Evolutionary conservation across 2,329 filamentous ascomycete genomes (phyloP), one percentile per base, ranked within the genome.

Genomic region (Colletotrichum magnum): DNA sequence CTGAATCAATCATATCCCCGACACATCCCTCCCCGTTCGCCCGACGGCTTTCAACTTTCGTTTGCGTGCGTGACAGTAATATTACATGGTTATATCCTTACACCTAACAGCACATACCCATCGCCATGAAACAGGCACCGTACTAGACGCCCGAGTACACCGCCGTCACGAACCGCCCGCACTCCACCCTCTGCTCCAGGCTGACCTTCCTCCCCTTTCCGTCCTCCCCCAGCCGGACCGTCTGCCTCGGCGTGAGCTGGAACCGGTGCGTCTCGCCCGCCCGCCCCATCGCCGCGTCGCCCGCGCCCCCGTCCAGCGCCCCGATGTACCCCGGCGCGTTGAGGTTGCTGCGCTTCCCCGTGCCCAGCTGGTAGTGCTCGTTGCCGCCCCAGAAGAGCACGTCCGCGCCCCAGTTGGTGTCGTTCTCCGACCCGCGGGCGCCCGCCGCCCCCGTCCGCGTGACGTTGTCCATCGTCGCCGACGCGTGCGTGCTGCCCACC

Each of bases 301-400:
- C 87, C 4, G 76, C 77, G 13, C 87, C 87, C 13, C 85, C 81
- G 71, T 97, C 94, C 50, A 95, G 80, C 15, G 94, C 92, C 39
- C 90, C 89, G 61, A 98, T 94, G 77, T 97, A 95, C 2, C 87
- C 86, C 1, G 96, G 96, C 13, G 87, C 86, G 60, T 89, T 88
- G 10, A 93, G 77, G 76, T 98, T 98, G 75, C 89, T 96, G 71
- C 95, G 85, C 84, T 93, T 97, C 32, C 96, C 95, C 0, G 93
- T 98, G 13, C 96, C 96, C 28, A 99, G 88, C 81, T 99, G 96
- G 79, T 93, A 98, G 78, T 92, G 89, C 82, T 98, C 95, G 76
- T 98, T 99, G 61, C 94, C 94, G 71, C 96, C 96, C 94, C 95
- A 99, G 85, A 94, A 97, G 1, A 98, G 79, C 36, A 95, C 91